Conservation (phyloP, 2,329 filamentous ascomycete species). For the Parascedosporium putredinis region DNA sequence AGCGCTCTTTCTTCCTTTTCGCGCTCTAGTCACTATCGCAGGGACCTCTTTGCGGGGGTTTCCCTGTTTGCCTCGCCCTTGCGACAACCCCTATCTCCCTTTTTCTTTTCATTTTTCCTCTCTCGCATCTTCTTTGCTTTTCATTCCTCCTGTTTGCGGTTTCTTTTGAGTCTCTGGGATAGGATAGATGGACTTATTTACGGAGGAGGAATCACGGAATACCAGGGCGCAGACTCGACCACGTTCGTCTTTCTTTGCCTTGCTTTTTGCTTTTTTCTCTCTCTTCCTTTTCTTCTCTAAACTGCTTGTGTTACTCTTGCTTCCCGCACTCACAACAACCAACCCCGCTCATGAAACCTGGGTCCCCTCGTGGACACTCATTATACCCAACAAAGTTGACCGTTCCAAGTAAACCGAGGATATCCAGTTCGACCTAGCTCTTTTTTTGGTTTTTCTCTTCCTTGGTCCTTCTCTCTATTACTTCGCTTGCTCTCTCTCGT, state of each 20-base stretch:
- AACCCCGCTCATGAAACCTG: neutral
- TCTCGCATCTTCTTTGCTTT: too few relatives aligned
- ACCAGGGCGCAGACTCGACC: neutral
- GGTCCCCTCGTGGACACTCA: neutral
- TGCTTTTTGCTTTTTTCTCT: slow-evolving; percentile 5
- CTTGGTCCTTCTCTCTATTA: too few relatives aligned
- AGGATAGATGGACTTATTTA: neutral
- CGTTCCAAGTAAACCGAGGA: neutral
- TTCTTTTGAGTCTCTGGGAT: neutral
- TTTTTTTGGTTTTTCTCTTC: neutral
- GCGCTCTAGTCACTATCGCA: too few relatives aligned
- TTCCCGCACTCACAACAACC: neutral
- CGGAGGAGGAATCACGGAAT: neutral
- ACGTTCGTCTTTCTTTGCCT: neutral
- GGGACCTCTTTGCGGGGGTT: too few relatives aligned
- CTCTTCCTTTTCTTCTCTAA: too few relatives aligned
- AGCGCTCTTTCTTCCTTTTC: too few relatives aligned
- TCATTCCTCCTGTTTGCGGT: neutral
- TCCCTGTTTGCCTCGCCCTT: too few relatives aligned
- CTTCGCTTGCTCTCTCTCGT: too few relatives aligned
- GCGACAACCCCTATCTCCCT: too few relatives aligned
- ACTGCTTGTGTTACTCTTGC: too few relatives aligned
- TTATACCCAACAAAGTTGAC: neutral
- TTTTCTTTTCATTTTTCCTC: too few relatives aligned
- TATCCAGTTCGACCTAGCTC: neutral